phyloP scores from a whole-genome alignment of 768 basidiomycete species.

The Harrya chromipes region DNA sequence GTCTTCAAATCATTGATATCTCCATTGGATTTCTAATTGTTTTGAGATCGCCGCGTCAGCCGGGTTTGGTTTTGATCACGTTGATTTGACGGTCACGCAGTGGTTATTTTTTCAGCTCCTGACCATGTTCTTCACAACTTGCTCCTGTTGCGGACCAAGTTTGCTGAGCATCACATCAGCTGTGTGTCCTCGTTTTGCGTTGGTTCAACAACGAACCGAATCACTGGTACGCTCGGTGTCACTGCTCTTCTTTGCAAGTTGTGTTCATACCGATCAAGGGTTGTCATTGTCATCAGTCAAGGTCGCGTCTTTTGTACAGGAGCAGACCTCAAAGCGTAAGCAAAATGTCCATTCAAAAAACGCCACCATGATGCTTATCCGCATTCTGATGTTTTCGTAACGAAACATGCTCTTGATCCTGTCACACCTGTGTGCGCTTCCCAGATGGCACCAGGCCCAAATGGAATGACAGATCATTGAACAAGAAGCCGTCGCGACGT shows the following conservation, averaged over 20 bases:
- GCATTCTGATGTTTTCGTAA: no score
- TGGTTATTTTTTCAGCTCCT: no score
- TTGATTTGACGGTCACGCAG: no score
- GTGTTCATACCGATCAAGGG: conserved; percentile 42
- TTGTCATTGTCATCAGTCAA: conserved; percentile 68
- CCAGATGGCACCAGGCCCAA: conserved; percentile 61
- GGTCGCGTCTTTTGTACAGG: conserved; percentile 78
- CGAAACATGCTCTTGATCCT: no score
- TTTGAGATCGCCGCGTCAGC: no score
- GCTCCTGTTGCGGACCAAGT: no score
- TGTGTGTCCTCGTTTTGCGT: conserved; percentile 38
- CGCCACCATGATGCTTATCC: not conserved
- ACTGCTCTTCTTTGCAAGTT: not conserved
- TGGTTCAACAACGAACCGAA: conserved; percentile 75
- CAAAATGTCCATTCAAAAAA: conserved; percentile 5
- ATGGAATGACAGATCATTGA: conserved; percentile 42
- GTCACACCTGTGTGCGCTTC: not conserved
- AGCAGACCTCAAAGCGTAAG: conserved; percentile 72
- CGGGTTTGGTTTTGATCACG: no score
- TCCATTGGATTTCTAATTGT: no score
- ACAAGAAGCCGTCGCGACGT: conserved; percentile 38
- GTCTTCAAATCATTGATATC: no score
- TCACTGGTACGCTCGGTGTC: conserved; percentile 55
- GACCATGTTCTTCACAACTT: no score
- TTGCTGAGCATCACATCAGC: no score